These are phyloP conservation scores for Xylaria sp. DNA, from an alignment of 2,329 filamentous ascomycete species.

Conservation along the genomic window DNA sequence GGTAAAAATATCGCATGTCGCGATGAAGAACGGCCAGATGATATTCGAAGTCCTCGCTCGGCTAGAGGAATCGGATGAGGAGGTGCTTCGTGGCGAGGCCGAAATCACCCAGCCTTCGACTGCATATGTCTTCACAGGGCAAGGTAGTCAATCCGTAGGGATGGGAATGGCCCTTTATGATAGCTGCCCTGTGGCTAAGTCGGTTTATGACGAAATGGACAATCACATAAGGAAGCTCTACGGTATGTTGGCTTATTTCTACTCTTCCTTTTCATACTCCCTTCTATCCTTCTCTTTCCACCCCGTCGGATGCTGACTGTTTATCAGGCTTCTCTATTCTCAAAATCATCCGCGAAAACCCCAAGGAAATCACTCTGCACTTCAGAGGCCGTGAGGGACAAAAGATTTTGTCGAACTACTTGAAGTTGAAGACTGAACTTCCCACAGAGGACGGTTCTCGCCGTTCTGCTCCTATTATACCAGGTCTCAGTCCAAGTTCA, in stretches of 20 bases:
- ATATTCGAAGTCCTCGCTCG: conserved; percentile 98
- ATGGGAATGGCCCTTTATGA: conserved; percentile 99
- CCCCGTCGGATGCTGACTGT: conserved; percentile 17
- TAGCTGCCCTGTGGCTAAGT: conserved; percentile 91
- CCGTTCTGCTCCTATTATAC: conserved; percentile 99
- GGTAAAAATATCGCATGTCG: conserved; percentile 93
- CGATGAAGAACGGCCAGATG: conserved; percentile 98
- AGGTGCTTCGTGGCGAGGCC: conserved; percentile 92
- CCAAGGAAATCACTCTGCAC: conserved; percentile 97
- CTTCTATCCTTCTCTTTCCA: background rate
- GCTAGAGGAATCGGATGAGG: conserved; percentile 95
- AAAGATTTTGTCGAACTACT: conserved; percentile 97
- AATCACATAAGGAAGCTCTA: conserved; percentile 99
- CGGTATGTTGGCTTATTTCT: conserved; percentile 65
- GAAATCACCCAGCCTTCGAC: conserved; percentile 98
- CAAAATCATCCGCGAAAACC: conserved; percentile 99
- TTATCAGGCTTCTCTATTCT: conserved; percentile 87
- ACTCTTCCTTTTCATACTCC: background rate
- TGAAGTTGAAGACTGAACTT: conserved; percentile 99
- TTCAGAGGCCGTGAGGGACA: conserved; percentile 97
- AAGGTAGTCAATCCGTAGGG: conserved; percentile 97
- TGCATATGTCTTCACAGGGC: conserved; percentile 96
- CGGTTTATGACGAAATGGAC: conserved; percentile 97
- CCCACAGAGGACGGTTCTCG: conserved; percentile 89
- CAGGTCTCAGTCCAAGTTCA: conserved; percentile 91